Evolutionary conservation across 495 filamentous ascomycete genomes (phyloP), one percentile per base, ranked within the genome.

Genomic region (Jackrogersella multiformis): DNA sequence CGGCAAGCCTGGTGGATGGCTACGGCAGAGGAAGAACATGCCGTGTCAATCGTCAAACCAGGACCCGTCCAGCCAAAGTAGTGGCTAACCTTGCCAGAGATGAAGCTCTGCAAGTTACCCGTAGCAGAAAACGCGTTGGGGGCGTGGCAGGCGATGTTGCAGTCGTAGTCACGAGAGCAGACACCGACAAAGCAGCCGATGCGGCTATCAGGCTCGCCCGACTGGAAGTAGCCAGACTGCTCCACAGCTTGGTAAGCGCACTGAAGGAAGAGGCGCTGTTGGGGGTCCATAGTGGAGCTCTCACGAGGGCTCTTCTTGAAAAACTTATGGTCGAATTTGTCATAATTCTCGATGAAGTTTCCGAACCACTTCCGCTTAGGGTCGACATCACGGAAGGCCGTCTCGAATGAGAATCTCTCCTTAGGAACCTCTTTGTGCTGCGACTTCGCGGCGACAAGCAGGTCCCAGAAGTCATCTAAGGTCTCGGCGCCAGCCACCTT

Each of bases 31-130:
- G 81, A 83, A 1, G 83, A 85, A 49, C 85, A 88, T 0, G 85
- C 85, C 0, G 84, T 87, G 54, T 88, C 85, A n/a, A 85, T 74
- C 0, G 79, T 84, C 68, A 86, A 73, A 0, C 73, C 76, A 1
- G 84, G 84, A 0, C 85, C 85, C 1, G 79, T 77, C 78, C 78
- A 84, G 46, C 84, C 79, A 32, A 85, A 86, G 56, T 79, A 82
- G 60, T 86, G 84, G 0, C 63, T 69, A 1, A 78, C 34, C 36
- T 66, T 69, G 6, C 76, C 76, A 26, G 67, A 20, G n/a, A 73
- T 56, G 32, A 75, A 78, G 20, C 65, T 68, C 39, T 65, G 59
- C 23, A 78, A 52, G 42, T 60, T 73, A 13, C 76, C 72, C 8
- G 69, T 66, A 0, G 72, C 46, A n/a, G 69, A 61, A 24, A 70